Evolutionary conservation across 2,329 filamentous ascomycete species (phyloP), one percentile per base, ranked within the genome.

Genomic region (Didymella sp.): DNA sequence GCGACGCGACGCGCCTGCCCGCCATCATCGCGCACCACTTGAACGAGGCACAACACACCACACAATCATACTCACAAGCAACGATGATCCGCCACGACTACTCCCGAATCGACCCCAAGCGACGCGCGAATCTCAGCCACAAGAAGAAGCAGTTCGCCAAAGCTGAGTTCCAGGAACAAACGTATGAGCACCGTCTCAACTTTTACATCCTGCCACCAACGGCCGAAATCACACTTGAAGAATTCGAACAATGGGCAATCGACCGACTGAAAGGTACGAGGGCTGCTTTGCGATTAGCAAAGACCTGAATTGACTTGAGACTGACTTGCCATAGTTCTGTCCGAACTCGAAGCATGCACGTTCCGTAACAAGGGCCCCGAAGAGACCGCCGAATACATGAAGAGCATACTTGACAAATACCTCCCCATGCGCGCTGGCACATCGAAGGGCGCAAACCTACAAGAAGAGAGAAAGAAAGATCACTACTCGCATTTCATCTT

Each of bases 171-270:
- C 88, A 91, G 76, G 87, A 92, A 64, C 84, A 89, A 54, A 83
- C 89, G 40, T 99, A 98, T 74, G 87, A 89, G 13, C 84, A 94
- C 76, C 89, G 93, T 54, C 85, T 99, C 71, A 99, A 96, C 81
- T 94, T 97, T 78, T 99, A 99, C 79, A 81, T 87, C 40, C 84
- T 89, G 24, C 91, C 95, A 42, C 95, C 95, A 0, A 97, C 92
- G 0, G 90, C 90, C 44, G 95, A 99, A 73, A 95, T 99, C 67
- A 96, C 92, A 0, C 87, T 99, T 38, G 95, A 99, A 73, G 89
- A 99, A 74, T 99, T 99, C 71, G 95, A 99, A 75, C 92, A 96
- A 84, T 99, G 95, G 95, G 95, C 93, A 11, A 98, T 99, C 71
- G 91, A 96, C 70, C 84, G 95, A 55, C 77, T 99, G 64, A 89